phyloP scores from a whole-genome alignment of 2,329 filamentous ascomycete genomes.

The Beauveria medogensis region DNA sequence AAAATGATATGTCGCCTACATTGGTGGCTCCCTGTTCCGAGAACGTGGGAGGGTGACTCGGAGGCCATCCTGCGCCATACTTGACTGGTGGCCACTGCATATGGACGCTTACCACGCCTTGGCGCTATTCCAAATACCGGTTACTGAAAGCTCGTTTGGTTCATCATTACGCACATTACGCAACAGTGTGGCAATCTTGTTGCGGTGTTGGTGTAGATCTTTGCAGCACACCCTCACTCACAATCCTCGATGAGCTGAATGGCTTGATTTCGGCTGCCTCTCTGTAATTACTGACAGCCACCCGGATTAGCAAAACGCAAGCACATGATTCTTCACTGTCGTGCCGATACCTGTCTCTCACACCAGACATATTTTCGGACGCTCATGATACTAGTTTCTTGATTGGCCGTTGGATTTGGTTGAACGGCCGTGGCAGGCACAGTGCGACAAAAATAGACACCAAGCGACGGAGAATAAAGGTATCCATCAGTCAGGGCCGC shows the following conservation, averaged over 20 bases:
- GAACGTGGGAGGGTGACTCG: constrained; percentile 3
- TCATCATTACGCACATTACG: background rate
- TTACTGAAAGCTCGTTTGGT: background rate
- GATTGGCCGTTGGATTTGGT: background rate
- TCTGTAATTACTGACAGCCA: background rate
- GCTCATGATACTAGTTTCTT: background rate
- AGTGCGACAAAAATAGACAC: background rate
- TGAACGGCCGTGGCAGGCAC: background rate
- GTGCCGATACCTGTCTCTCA: background rate
- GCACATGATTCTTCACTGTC: background rate
- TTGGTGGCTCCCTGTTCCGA: background rate
- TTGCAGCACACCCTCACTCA: background rate
- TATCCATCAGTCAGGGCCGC: background rate
- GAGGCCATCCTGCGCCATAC: background rate
- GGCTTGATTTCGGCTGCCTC: constrained; percentile 2
- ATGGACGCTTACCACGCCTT: background rate
- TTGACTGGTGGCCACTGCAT: background rate
- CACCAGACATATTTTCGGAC: background rate
- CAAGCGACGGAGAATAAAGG: background rate
- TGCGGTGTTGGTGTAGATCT: background rate
- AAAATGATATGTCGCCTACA: constrained; percentile 16
- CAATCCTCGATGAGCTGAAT: constrained; percentile 2
- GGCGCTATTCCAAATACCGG: constrained; percentile 5
- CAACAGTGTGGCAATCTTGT: background rate
- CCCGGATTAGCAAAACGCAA: background rate